Conservation (phyloP, 2,329 filamentous ascomycete species). For the Fonsecaea pugnacius region DNA sequence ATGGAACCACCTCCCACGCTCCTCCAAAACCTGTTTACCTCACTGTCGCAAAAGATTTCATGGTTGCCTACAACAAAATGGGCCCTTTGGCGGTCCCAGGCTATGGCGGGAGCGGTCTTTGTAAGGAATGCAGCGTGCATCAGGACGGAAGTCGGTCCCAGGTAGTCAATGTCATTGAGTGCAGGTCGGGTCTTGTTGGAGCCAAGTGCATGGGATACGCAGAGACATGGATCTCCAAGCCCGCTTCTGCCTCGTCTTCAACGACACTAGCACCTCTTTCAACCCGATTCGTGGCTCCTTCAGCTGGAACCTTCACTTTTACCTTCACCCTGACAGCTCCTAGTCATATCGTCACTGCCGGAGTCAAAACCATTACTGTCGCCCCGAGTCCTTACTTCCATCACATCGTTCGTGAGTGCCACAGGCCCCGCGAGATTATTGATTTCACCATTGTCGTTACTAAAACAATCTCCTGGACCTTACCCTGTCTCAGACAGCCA, state of each 20-base stretch:
- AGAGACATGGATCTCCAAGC: conserved; percentile 32
- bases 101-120: conserved; percentile 33
- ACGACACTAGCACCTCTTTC: conserved; percentile 18
- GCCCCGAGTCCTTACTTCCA: conserved; percentile 30
- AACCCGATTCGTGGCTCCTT: conserved; percentile 26
- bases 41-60: conserved; percentile 32
- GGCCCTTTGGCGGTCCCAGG: conserved; percentile 35
- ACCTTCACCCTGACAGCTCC: conserved; percentile 31
- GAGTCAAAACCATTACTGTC: conserved; percentile 28
- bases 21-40: conserved; percentile 22
- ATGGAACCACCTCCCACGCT: conserved; percentile 19
- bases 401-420: conserved; percentile 26
- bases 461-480: conserved; percentile 30
- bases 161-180: conserved; percentile 32
- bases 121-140: conserved; percentile 27
- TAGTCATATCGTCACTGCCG: conserved; percentile 11
- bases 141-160: conserved; percentile 32
- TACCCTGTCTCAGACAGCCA: conserved; percentile 24
- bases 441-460: conserved; percentile 34
- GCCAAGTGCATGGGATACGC: conserved; percentile 25
- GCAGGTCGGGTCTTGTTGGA: conserved; percentile 24
- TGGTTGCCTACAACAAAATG: conserved; percentile 32
- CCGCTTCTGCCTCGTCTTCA: conserved; percentile 22
- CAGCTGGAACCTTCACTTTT: conserved; percentile 31
- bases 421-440: conserved; percentile 25